phyloP scores from a whole-genome alignment of 495 filamentous ascomycete genomes.

The Collariella sp. region DNA sequence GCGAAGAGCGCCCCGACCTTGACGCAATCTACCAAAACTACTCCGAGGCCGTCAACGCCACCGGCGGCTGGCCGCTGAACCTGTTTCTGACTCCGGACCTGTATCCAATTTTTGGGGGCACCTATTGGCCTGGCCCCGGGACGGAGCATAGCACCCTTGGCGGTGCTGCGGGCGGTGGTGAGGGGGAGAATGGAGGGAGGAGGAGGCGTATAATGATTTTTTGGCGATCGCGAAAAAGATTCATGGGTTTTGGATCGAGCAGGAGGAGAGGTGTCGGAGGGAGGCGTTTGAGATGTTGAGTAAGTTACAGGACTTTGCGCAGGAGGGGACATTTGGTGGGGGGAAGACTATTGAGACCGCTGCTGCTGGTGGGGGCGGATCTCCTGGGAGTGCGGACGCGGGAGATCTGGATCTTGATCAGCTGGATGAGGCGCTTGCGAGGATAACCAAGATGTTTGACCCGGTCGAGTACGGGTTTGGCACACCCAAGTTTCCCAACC shows the following conservation, averaged over 20 bases:
- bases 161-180: constrained; percentile 12
- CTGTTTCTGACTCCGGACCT: constrained; percentile 91
- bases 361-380: constrained; percentile 15
- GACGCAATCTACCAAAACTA: constrained; percentile 99
- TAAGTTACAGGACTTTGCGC: constrained; percentile 76
- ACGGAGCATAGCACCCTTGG: constrained; percentile 40
- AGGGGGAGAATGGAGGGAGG: constrained; percentile 13
- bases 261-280: constrained; percentile 68
- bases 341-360: constrained; percentile 3
- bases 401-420: constrained; percentile 78
- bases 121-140: constrained; percentile 87
- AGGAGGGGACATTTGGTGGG: constrained; percentile 64
- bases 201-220: constrained; percentile 57
- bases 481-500: constrained; percentile 83
- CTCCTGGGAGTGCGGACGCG: not conserved
- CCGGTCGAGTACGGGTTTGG: constrained; percentile 71
- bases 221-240: constrained; percentile 77
- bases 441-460: constrained; percentile 75
- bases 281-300: constrained; percentile 75
- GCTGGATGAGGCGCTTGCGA: constrained; percentile 77
- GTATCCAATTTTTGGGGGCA: constrained; percentile 90
- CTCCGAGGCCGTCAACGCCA: constrained; percentile 85
- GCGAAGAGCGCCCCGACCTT: constrained; percentile 90
- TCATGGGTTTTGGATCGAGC: constrained; percentile 70
- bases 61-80: constrained; percentile 93